Evolutionary conservation across 2,329 filamentous ascomycete species (phyloP), one percentile per base, ranked within the genome.

Genomic region (Blumeriella jaapii): DNA sequence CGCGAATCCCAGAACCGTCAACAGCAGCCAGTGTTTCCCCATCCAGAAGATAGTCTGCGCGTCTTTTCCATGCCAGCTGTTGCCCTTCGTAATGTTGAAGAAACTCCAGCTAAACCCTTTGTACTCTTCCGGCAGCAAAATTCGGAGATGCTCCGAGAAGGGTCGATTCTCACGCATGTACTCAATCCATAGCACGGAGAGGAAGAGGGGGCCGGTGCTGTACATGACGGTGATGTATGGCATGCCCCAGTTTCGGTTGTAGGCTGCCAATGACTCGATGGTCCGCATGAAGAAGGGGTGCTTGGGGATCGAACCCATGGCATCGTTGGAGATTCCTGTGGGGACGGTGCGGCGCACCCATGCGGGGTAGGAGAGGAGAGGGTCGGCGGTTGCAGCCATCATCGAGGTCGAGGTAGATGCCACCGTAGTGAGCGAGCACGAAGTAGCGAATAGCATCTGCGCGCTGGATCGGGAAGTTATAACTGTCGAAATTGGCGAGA

Each of bases 381-480:
- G 76, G 50, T 82, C 78, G 8, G 10, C 55, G 45, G 18, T 52
- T 51, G 40, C 55, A 58, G 9, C 54, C 54, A 36, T 57, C 53
- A 57, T 91, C 82, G 30, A 89, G 61, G 52, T 91, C 82, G 47
- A 89, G 75, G 58, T 89, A 89, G 37, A 85, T 76, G 25, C 83
- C 83, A 36, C 83, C 83, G 54, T 74, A 87, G 57, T 83, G 73
- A 34, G 76, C 68, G 19, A 91, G 66, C 13, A 86, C 67, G 54
- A 89, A 87, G 61, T 89, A 89, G 32, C 82, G 71, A 49, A 89
- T 81, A 4, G 80, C 67, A 53, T 89, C 82, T 37, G 82, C 79
- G 41, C 81, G 72, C 59, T 87, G 79, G 45, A 89, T 85, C 9
- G 78, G 74, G 56, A 78, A 82, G 19, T 64, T 67, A 59, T 87